Base-by-base conservation (phyloP, 2,329 filamentous ascomycete genomes). In the Stachybotrys chlorohalonatus region DNA sequence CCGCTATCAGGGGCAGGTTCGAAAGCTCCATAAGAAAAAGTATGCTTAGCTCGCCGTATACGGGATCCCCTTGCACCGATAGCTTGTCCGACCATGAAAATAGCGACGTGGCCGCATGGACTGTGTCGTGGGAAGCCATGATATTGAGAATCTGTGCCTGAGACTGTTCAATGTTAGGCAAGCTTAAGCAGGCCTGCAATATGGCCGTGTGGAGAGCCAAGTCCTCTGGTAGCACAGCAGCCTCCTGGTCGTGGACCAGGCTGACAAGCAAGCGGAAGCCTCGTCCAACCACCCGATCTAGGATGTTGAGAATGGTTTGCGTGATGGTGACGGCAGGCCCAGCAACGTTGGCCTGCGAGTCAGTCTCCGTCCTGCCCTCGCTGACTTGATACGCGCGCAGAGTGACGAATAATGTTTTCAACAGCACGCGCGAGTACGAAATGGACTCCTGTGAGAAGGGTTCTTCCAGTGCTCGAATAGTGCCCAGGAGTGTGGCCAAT, bases 21-120 rank as follows among this genome's bases (percentile, higher is more conserved):
- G 92, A 96, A 11, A 99, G 80, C 61, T 95, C 89, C 24, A 96
- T 83, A 13, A 99, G 79, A 70, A 97, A 95, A 31, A 92, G 79
- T 47, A 96, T 80, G 63, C 89, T 89, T n/a, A 96, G 81, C 66
- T 96, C 92, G 59, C 92, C 94, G 68, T 96, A 97, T 32, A 97
- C 77, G 0, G 94, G 93, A 66, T 97, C 93, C 31, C 85, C 84
- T 55, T 87, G 81, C 42, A 87, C 80, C 0, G 87, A 82, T 30
- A 97, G 79, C 60, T 86, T 84, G 68, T 97, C 91, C 5, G 93
- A 84, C 94, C 94, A 99, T 0, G 91, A 96, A 71, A 93, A 97
- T 6, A 99, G 79, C 39, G 89, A 90, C 6, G 87, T 85, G 1
- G 91, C 92, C 57, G 91, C 88, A 63, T 93, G 88, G 49, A 90